phyloP scores from a whole-genome alignment of 768 basidiomycete genomes.

The Lactifluus volemus region DNA sequence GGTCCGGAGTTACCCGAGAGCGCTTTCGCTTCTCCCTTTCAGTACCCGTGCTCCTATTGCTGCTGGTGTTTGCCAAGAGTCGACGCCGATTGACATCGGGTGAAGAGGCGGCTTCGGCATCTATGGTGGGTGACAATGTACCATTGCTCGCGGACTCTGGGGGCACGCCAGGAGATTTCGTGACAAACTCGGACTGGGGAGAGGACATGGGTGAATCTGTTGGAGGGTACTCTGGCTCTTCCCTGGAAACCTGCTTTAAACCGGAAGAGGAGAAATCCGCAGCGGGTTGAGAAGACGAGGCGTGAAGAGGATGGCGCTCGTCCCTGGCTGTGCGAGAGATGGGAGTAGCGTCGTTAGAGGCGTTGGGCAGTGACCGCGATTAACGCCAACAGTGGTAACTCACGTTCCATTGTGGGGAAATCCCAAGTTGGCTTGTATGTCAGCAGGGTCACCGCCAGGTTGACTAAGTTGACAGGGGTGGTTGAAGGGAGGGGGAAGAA shows the following conservation, averaged over 20 bases:
- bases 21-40: conserved; percentile 59
- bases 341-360: neutral
- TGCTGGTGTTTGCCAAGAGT: conserved; percentile 1
- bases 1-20: conserved; percentile 70
- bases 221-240: conserved; percentile 1
- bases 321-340: conserved; percentile 11
- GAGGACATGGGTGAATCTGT: conserved; percentile 15
- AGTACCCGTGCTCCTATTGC: conserved; percentile 17
- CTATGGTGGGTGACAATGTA: conserved; percentile 10
- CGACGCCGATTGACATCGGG: conserved; percentile 12
- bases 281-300: neutral
- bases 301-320: conserved; percentile 8
- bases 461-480: conserved; percentile 2
- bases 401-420: conserved; percentile 20
- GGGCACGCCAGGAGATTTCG: conserved; percentile 12
- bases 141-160: conserved; percentile 9
- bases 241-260: neutral
- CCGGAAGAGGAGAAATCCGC: neutral
- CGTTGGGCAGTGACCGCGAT: neutral
- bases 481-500: neutral
- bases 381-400: neutral
- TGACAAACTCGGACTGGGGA: conserved; percentile 9
- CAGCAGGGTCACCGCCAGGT: conserved; percentile 20
- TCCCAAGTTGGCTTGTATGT: conserved; percentile 17
- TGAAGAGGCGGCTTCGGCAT: conserved; percentile 6